Evolutionary conservation across 2,329 filamentous ascomycete genomes (phyloP).

Genomic region (Neocatenulostroma microsporum): DNA sequence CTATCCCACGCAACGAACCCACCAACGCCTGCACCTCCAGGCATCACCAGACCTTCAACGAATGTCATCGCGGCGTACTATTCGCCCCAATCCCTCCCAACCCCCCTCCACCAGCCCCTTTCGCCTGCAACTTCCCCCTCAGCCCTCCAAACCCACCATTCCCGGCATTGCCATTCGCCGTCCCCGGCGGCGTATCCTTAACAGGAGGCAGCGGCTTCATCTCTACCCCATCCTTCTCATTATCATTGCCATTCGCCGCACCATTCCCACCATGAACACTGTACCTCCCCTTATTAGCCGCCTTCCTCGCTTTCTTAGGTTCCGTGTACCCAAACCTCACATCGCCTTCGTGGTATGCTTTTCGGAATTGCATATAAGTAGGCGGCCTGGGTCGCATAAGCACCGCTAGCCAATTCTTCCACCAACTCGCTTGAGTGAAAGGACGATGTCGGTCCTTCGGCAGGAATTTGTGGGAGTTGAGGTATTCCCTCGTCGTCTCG

Average conservation of each 20-base stretch:
- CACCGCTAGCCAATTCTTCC: slow-evolving; percentile 74
- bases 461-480: slow-evolving; percentile 91
- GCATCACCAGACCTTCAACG: too few relatives aligned
- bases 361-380: slow-evolving; percentile 84
- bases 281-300: slow-evolving; percentile 46
- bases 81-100: slow-evolving; percentile 3
- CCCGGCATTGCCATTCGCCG: too few relatives aligned
- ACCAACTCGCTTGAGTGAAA: slow-evolving; percentile 66
- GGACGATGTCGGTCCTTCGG: slow-evolving; percentile 87
- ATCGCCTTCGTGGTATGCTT: slow-evolving; percentile 67
- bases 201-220: slow-evolving; percentile 10
- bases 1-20: too few relatives aligned
- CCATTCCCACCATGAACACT: slow-evolving; percentile 6
- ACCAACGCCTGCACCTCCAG: too few relatives aligned
- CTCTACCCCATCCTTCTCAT: slow-evolving; percentile 8
- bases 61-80: slow-evolving; percentile 10
- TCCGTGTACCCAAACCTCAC: slow-evolving; percentile 60
- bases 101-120: neutral
- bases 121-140: neutral
- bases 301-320: slow-evolving; percentile 39
- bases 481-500: slow-evolving; percentile 91
- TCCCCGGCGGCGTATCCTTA: neutral
- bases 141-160: too few relatives aligned
- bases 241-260: slow-evolving; percentile 4
- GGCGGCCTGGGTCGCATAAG: slow-evolving; percentile 76